Percentiles rank a stretch among this genome's conserved stretches.
Evolutionary conservation across 352 stramenopile genomes (phyloP).

Genomic region (Thalassiosira exigua): DNA sequence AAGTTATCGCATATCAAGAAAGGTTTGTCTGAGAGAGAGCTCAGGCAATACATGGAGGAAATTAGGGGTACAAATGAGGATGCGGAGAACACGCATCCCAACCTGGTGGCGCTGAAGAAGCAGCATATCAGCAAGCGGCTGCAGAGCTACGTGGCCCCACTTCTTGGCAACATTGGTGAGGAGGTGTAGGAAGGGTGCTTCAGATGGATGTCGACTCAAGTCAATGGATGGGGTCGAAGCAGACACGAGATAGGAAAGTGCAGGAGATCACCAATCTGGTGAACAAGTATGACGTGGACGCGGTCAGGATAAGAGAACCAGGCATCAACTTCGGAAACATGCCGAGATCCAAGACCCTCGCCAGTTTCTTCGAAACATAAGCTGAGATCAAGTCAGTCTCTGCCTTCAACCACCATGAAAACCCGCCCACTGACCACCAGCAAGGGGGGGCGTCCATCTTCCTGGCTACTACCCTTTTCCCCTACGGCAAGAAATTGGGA

Average conservation of each 20-base stretch:
- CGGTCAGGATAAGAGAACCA: background rate
- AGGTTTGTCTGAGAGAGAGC: too few species aligned
- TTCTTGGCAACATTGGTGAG: too few species aligned
- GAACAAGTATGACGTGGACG: slow-evolving; percentile 2
- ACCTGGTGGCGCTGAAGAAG: too few species aligned
- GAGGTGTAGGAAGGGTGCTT: background rate
- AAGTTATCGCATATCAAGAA: too few species aligned
- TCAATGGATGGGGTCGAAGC: background rate
- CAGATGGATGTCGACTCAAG: background rate
- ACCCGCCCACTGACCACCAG: background rate
- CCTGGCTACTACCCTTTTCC: background rate
- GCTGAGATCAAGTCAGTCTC: background rate
- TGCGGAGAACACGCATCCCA: too few species aligned
- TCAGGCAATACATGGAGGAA: too few species aligned
- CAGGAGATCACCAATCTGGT: background rate
- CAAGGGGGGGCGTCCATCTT: background rate
- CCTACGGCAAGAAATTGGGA: background rate
- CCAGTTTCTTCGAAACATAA: background rate
- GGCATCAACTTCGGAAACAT: background rate
- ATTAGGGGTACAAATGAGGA: too few species aligned
- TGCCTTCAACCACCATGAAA: background rate
- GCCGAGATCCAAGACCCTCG: background rate
- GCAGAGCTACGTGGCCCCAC: too few species aligned
- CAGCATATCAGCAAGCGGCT: too few species aligned
- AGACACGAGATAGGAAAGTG: background rate